Conservation (phyloP, 331 rosid species). For the Prunus yedoensis region DNA sequence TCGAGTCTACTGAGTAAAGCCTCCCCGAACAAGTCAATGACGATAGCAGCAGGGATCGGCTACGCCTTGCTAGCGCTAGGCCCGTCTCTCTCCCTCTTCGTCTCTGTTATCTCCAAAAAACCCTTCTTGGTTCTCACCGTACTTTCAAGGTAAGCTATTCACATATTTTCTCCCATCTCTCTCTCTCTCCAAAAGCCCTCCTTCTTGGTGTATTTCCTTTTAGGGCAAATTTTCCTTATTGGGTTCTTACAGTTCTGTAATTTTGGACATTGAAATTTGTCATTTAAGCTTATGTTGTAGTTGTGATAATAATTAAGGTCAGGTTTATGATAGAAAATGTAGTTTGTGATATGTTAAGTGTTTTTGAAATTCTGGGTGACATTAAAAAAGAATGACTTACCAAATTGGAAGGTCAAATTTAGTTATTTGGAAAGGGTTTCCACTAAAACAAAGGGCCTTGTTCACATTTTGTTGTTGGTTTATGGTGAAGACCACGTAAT, state of each 20-base stretch:
- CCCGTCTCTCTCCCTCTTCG: conserved; percentile 82
- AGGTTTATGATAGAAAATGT: not conserved
- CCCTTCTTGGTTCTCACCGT: conserved; percentile 90
- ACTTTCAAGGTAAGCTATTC: conserved; percentile 63
- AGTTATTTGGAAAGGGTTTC: not conserved
- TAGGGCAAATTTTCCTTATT: not conserved
- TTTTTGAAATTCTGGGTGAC: not conserved
- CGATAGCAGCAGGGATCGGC: conserved; percentile 87
- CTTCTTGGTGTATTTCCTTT: not conserved
- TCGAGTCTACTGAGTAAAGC: not conserved
- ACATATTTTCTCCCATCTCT: not conserved
- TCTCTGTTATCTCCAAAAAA: conserved; percentile 75
- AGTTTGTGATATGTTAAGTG: not conserved
- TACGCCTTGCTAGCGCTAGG: conserved; percentile 82
- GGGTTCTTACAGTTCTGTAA: not conserved
- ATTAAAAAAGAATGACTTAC: not conserved
- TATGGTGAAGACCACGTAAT: not conserved
- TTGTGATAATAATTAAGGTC: not conserved
- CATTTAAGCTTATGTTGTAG: not conserved
- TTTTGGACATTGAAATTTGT: not conserved
- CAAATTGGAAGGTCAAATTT: not conserved
- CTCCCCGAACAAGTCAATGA: conserved; percentile 37
- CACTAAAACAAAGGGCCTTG: too few relatives aligned
- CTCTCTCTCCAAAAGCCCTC: not conserved
- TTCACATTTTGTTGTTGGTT: not conserved